Conservation (phyloP, 345 rosid genomes). For the Gossypium rotundifolium region DNA sequence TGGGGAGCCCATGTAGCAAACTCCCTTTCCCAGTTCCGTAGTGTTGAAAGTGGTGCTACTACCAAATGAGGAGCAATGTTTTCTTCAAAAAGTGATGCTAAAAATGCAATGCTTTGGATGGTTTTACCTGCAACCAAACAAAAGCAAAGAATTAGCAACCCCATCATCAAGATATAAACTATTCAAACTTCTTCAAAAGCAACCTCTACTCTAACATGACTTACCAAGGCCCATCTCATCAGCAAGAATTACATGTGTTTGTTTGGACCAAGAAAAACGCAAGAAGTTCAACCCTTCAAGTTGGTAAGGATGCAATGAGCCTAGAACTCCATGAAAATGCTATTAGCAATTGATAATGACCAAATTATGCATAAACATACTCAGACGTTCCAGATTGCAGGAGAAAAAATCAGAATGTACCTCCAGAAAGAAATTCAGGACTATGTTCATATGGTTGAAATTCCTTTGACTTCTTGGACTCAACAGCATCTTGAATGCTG, state of each 20-base stretch:
- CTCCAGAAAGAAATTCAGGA: constrained; percentile 91
- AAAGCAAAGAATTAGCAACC: constrained; percentile 3
- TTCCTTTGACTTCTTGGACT: constrained; percentile 60
- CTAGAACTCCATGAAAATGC: constrained; percentile 42
- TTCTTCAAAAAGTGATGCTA: constrained; percentile 86
- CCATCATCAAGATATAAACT: neutral
- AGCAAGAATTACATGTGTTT: constrained; percentile 96
- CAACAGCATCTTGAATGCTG: constrained; percentile 32
- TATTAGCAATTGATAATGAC: constrained; percentile 14
- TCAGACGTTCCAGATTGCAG: constrained; percentile 5
- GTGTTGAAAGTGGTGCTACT: constrained; percentile 96
- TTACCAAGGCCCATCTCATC: constrained; percentile 99
- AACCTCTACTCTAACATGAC: neutral
- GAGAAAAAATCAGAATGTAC: constrained; percentile 33
- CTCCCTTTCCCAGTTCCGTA: constrained; percentile 98
- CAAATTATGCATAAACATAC: constrained; percentile 1
- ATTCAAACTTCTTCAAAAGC: constrained; percentile 1
- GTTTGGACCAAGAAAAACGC: constrained; percentile 97
- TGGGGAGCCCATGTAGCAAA: constrained; percentile 99
- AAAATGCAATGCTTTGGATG: constrained; percentile 95
- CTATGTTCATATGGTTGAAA: constrained; percentile 78
- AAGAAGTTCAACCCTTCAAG: constrained; percentile 95
- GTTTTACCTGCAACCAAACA: constrained; percentile 72
- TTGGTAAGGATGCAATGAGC: constrained; percentile 94
- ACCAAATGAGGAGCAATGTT: constrained; percentile 68